Percentiles rank a stretch among this genome's conserved stretches.
phyloP scores from a whole-genome alignment of 2,329 filamentous ascomycete species.

The Stagonosporopsis rhizophila region DNA sequence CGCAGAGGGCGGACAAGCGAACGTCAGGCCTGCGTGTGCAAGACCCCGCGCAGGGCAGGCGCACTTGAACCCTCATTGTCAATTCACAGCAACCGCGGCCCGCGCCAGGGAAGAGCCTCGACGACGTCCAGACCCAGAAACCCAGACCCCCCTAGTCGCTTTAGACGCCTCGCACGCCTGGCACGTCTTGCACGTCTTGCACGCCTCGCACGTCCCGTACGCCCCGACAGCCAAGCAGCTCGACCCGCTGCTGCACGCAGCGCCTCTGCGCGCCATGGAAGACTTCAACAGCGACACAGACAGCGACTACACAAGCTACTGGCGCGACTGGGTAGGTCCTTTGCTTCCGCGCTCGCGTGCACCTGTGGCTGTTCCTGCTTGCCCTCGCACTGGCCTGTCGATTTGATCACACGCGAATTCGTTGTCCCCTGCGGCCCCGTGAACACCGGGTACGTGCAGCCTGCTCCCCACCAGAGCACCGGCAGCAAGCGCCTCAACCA shows the following conservation, averaged over 20 bases:
- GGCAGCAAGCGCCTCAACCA: neutral
- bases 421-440: neutral
- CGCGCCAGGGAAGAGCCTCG: conserved; percentile 1
- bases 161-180: too few relatives aligned
- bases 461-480: conserved; percentile 4
- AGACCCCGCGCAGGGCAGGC: conserved; percentile 3
- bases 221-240: neutral
- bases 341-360: conserved; percentile 10
- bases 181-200: neutral
- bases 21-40: conserved; percentile 1
- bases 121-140: neutral
- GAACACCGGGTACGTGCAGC: conserved; percentile 8
- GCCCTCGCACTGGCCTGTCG: neutral
- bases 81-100: conserved; percentile 19
- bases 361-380: neutral
- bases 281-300: conserved; percentile 98
- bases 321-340: conserved; percentile 93
- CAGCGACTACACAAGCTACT: conserved; percentile 99
- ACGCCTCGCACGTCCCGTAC: too few relatives aligned
- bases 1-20: conserved; percentile 2
- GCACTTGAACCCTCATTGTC: conserved; percentile 5
- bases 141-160: conserved; percentile 6
- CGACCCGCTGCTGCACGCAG: conserved; percentile 2
- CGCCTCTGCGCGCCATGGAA: conserved; percentile 69
- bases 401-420: neutral